Percentiles rank a stretch among this genome's conserved stretches.
phyloP scores from a whole-genome alignment of 345 rosid genomes.

The Barbarea vulgaris region DNA sequence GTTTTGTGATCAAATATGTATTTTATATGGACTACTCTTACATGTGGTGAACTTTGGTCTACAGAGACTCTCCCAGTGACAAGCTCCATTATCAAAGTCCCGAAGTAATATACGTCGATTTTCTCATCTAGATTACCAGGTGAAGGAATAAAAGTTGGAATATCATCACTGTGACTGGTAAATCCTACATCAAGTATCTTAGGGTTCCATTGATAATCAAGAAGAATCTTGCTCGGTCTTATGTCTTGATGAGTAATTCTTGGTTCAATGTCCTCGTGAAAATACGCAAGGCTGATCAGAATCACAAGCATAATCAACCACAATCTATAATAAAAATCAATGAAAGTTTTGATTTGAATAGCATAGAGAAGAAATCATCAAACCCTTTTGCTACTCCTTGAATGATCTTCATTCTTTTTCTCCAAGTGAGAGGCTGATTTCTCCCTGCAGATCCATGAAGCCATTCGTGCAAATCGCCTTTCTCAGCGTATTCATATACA shows the following conservation, averaged over 20 bases:
- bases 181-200: constrained; percentile 66
- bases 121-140: constrained; percentile 38
- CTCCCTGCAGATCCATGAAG: constrained; percentile 59
- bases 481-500: constrained; percentile 64
- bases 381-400: constrained; percentile 85
- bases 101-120: constrained; percentile 68
- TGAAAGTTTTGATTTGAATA: background rate
- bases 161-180: constrained; percentile 24
- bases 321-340: background rate
- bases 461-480: constrained; percentile 78
- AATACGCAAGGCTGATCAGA: constrained; percentile 65
- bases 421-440: constrained; percentile 59
- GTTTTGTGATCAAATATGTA: background rate
- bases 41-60: constrained; percentile 57
- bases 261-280: constrained; percentile 73
- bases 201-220: constrained; percentile 77
- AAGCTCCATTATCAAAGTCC: constrained; percentile 75
- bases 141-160: constrained; percentile 17
- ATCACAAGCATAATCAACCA: constrained; percentile 20
- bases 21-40: constrained; percentile 22
- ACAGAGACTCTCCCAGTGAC: constrained; percentile 58
- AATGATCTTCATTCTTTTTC: constrained; percentile 57
- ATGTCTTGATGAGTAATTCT: constrained; percentile 57
- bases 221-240: constrained; percentile 66
- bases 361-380: background rate